A percentile compares a stretch with the other conserved stretches of the same genome.
These are phyloP conservation scores for Suhomyces terraborum DNA, from an alignment of 1,139 yeast genomes.

Conservation along the genomic window DNA sequence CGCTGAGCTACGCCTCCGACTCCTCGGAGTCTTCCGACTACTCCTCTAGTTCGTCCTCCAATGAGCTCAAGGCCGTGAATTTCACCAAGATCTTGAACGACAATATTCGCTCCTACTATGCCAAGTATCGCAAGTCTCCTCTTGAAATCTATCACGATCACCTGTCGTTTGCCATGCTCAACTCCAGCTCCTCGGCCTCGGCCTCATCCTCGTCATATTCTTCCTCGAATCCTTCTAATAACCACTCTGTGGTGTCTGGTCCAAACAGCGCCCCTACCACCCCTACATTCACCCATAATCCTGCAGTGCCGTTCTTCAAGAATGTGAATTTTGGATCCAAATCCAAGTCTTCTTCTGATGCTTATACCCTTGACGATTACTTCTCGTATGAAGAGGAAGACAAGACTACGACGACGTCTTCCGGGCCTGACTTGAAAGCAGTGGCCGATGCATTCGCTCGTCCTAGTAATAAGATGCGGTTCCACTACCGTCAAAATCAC, in stretches of 20 bases:
- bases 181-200: conserved; percentile 15
- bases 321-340: conserved; percentile 42
- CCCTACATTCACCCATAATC: conserved; percentile 11
- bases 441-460: conserved; percentile 7
- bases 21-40: too few species aligned
- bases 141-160: conserved; percentile 34
- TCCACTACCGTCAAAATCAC: conserved; percentile 46
- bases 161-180: conserved; percentile 40
- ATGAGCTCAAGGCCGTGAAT: conserved; percentile 29
- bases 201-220: too few species aligned
- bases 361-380: conserved; percentile 43
- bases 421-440: not conserved
- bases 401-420: not conserved
- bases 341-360: conserved; percentile 24
- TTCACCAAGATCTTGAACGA: conserved; percentile 46
- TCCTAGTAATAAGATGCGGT: conserved; percentile 35
- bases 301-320: conserved; percentile 41
- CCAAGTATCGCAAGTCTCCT: conserved; percentile 27
- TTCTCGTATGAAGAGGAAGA: conserved; percentile 24
- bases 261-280: conserved; percentile 15
- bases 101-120: conserved; percentile 39
- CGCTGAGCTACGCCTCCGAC: too few species aligned
- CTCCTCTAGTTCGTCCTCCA: too few species aligned
- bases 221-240: too few species aligned
- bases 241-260: conserved; percentile 12